These are phyloP conservation scores for Pleurotus platypus DNA, from an alignment of 768 basidiomycete genomes.

Conservation along the genomic window DNA sequence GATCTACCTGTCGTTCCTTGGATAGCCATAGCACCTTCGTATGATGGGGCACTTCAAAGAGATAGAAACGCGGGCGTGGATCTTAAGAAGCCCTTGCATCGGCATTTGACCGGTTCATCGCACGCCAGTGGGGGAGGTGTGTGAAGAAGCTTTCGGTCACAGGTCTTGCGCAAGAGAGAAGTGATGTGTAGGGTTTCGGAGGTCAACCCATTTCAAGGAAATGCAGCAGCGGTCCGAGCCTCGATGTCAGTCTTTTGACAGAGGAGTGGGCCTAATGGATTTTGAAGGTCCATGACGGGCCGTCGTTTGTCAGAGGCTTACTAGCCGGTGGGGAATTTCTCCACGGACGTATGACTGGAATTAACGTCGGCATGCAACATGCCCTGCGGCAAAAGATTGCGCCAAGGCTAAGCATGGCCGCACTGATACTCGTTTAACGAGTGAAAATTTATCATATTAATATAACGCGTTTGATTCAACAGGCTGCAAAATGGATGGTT, in stretches of 20 bases:
- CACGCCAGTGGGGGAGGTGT: neutral
- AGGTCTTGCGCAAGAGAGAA: constrained; percentile 3
- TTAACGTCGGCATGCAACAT: neutral
- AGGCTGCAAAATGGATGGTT: too few species aligned
- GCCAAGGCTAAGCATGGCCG: too few species aligned
- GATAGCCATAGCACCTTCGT: constrained; percentile 2
- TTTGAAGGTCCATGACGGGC: neutral
- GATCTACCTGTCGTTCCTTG: constrained; percentile 7
- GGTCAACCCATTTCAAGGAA: neutral
- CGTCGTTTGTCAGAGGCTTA: neutral
- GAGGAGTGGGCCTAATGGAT: neutral
- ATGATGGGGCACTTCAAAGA: neutral
- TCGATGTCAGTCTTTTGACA: neutral
- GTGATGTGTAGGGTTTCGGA: constrained; percentile 1
- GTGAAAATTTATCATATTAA: too few species aligned
- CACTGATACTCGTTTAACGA: too few species aligned
- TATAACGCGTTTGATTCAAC: too few species aligned
- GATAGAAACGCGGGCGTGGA: neutral
- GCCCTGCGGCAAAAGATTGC: too few species aligned
- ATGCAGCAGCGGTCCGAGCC: neutral
- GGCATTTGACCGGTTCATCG: neutral
- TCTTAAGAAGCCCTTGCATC: neutral
- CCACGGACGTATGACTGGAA: neutral
- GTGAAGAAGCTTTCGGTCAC: constrained; percentile 4
- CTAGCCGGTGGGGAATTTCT: neutral